A percentile compares a stretch with the other conserved stretches of the same genome.
phyloP scores from a whole-genome alignment of 1,284 basidiomycete species.

The Irpex lacteus region DNA sequence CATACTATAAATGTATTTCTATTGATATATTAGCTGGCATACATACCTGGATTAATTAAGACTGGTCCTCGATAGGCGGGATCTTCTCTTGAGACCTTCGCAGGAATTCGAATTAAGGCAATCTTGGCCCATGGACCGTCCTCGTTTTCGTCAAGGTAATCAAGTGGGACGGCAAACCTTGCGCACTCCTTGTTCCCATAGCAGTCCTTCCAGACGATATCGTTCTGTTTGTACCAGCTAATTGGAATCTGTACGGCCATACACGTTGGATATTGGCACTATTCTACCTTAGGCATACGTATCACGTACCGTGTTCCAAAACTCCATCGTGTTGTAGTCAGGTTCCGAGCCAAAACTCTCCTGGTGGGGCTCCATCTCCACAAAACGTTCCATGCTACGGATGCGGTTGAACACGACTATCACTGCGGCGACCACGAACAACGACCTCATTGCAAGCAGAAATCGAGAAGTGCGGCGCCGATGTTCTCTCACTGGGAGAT shows the following conservation, averaged over 20 bases:
- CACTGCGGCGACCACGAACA: not conserved
- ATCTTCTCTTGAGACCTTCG: slow-evolving; percentile 19
- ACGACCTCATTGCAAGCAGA: not conserved
- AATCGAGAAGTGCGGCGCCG: not conserved
- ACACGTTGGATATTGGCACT: not conserved
- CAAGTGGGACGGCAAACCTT: slow-evolving; percentile 28
- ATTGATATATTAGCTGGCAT: not conserved
- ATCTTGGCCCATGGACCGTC: slow-evolving; percentile 25
- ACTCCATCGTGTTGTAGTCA: not conserved
- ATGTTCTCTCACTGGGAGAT: not conserved
- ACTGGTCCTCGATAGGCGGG: slow-evolving; percentile 30
- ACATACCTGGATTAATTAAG: slow-evolving; percentile 31
- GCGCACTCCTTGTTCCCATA: slow-evolving; percentile 22
- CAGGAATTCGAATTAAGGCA: slow-evolving; percentile 26
- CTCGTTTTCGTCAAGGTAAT: slow-evolving; percentile 25
- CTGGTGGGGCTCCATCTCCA: not conserved
- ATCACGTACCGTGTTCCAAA: not conserved
- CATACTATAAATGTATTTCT: too few species aligned
- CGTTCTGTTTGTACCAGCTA: not conserved
- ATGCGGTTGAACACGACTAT: not conserved
- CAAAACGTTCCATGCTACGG: not conserved
- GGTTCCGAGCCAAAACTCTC: not conserved
- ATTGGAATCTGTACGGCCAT: not conserved
- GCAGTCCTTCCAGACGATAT: slow-evolving; percentile 22
- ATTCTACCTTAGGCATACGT: not conserved